phyloP scores from a whole-genome alignment of 352 stramenopile species.

The Globisporangium solare region DNA sequence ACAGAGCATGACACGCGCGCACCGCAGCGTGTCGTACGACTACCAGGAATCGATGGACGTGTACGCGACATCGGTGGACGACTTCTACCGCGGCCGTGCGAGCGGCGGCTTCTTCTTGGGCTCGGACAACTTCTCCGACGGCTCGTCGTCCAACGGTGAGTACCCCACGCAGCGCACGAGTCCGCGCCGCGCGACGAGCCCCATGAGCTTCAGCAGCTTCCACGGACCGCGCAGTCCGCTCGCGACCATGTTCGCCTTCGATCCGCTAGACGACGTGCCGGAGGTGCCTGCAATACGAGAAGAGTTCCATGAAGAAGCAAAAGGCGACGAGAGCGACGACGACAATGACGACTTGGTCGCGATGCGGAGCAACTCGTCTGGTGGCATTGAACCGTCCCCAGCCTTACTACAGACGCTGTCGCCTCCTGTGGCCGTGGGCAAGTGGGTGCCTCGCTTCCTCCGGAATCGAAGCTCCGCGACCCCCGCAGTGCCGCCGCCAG shows the following conservation, averaged over 20 bases:
- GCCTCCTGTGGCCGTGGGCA: constrained; percentile 49
- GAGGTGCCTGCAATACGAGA: constrained; percentile 22
- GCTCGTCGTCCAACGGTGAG: constrained; percentile 34
- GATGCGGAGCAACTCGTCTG: neutral
- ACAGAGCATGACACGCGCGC: constrained; percentile 64
- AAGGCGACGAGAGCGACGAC: constrained; percentile 25
- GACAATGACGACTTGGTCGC: neutral
- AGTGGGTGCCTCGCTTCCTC: constrained; percentile 71
- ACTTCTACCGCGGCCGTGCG: constrained; percentile 45
- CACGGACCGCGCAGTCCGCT: constrained; percentile 58
- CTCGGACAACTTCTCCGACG: constrained; percentile 55
- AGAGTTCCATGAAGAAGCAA: constrained; percentile 15
- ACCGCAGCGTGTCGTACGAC: constrained; percentile 75
- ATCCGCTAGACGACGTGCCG: constrained; percentile 61
- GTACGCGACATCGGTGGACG: constrained; percentile 35
- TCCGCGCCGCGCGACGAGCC: constrained; percentile 51
- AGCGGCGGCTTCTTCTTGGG: constrained; percentile 41
- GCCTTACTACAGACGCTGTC: constrained; percentile 49
- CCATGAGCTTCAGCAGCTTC: constrained; percentile 48
- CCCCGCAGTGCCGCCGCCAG: constrained; percentile 28
- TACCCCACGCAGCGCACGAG: constrained; percentile 29
- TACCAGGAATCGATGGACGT: constrained; percentile 54
- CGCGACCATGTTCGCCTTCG: constrained; percentile 65
- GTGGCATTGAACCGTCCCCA: constrained; percentile 17
- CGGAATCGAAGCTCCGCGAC: constrained; percentile 56